These are phyloP conservation scores for Exophiala oligosperma DNA, from an alignment of 2,329 filamentous ascomycete species.

Conservation along the genomic window DNA sequence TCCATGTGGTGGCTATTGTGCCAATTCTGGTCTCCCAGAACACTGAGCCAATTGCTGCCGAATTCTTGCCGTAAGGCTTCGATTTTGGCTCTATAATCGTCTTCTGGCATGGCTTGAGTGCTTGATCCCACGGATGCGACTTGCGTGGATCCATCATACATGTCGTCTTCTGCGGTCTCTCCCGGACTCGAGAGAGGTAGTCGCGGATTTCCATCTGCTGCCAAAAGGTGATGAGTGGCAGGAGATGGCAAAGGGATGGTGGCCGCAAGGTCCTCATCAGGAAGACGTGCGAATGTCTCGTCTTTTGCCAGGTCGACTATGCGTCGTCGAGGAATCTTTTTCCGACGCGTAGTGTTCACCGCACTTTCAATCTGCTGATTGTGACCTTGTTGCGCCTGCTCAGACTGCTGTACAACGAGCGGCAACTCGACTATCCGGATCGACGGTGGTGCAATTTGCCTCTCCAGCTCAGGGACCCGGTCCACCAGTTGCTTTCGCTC, in stretches of 20 bases:
- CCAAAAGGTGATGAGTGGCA: constrained; percentile 16
- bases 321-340: constrained; percentile 55
- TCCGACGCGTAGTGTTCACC: constrained; percentile 38
- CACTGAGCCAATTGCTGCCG: constrained; percentile 83
- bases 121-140: constrained; percentile 8
- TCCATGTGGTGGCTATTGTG: constrained; percentile 34
- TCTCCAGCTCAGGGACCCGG: constrained; percentile 71
- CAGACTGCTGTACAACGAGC: constrained; percentile 15
- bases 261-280: constrained; percentile 20
- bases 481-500: constrained; percentile 85
- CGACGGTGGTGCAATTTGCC: constrained; percentile 50
- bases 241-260: constrained; percentile 7
- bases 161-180: constrained; percentile 9
- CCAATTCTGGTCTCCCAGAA: constrained; percentile 74
- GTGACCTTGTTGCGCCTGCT: constrained; percentile 6
- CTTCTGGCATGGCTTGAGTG: constrained; percentile 33
- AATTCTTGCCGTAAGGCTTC: constrained; percentile 82
- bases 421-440: constrained; percentile 34
- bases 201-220: constrained; percentile 20
- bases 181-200: constrained; percentile 59
- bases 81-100: constrained; percentile 85
- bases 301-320: constrained; percentile 59
- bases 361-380: constrained; percentile 17
- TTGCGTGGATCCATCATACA: constrained; percentile 13
- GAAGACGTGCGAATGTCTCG: constrained; percentile 31